Conservation (phyloP, 257 asterid genomes). For the Lithospermum erythrorhizon region DNA sequence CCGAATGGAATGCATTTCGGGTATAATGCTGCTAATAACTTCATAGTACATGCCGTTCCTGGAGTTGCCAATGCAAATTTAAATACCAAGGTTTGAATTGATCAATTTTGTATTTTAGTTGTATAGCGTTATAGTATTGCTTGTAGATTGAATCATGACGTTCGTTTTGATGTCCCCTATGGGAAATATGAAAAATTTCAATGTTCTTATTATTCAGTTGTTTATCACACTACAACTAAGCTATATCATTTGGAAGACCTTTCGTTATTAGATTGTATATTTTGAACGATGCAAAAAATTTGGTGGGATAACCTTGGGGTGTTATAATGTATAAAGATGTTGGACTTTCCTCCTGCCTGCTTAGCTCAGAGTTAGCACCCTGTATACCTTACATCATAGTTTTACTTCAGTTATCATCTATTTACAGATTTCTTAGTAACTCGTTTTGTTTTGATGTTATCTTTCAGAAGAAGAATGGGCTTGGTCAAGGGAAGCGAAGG, state of each 20-base stretch:
- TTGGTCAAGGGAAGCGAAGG: conserved; percentile 28
- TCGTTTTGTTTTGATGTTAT: neutral
- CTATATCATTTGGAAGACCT: too few relatives aligned
- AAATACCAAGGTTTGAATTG: conserved; percentile 47
- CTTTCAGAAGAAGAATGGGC: conserved; percentile 28
- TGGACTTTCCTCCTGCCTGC: too few relatives aligned
- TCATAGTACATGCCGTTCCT: conserved; percentile 32
- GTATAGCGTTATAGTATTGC: neutral
- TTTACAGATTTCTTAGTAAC: neutral
- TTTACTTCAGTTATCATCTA: too few relatives aligned
- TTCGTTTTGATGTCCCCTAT: neutral
- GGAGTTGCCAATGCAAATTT: conserved; percentile 46
- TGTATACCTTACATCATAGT: too few relatives aligned
- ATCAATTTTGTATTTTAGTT: neutral
- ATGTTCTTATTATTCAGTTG: neutral
- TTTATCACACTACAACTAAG: neutral
- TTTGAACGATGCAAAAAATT: too few relatives aligned
- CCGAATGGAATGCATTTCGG: conserved; percentile 43
- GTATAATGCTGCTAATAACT: conserved; percentile 35
- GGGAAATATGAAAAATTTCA: neutral
- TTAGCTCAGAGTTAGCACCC: too few relatives aligned
- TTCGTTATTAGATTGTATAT: too few relatives aligned
- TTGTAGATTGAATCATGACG: neutral
- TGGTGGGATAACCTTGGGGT: too few relatives aligned
- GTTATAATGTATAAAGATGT: too few relatives aligned